Base-by-base conservation (phyloP, 768 basidiomycete species). In the Russula earlei region DNA sequence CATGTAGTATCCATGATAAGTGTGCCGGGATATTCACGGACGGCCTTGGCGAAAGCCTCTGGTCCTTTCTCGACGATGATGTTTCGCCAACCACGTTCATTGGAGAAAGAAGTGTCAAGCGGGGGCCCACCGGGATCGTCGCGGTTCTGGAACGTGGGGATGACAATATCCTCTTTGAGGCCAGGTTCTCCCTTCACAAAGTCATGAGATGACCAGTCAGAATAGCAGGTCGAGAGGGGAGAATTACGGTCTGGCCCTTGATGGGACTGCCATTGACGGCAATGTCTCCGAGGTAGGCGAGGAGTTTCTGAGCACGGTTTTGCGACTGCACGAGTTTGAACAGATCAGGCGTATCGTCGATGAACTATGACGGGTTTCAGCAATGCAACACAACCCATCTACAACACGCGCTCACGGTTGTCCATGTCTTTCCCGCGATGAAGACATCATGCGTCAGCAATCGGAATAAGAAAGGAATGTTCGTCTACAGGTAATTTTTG, bases 1-100 rank as follows among this genome's bases (percentile, higher is more conserved):
- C 96, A 97, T 1, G 95, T 98, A 27, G 95, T 98, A 72, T 99
- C 91, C 91, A 93, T 92, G 72, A 96, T 94, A 59, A 98, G 79
- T 53, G 83, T 85, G 54, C 96, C 96, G 50, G 91, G 90, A 72
- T 99, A 98, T 60, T 85, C 87, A 64, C 96, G 86, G 54, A 98
- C 91, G 38, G 96, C 96, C 74, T 93, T 96, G 49, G 96, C 96
- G 67, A 99, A 99, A 1, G 90, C 96, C 70, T 93, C 96, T 11
- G 96, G 96, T 22, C 96, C 96, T 58, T 96, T 79, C 70, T 98
- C 91, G 62, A 96, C 87, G 69, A 99, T 96, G 71, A 99, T 96
- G 74, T 95, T 96, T 59, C 96, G 84, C 96, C 96, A 99, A 55
- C 96, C 96, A 24, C 80, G 74, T 61, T 84, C 79, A 72, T 92